Percentiles rank a stretch among this genome's conserved stretches.
phyloP scores from a whole-genome alignment of 345 rosid genomes.

The Trapa bicornis region DNA sequence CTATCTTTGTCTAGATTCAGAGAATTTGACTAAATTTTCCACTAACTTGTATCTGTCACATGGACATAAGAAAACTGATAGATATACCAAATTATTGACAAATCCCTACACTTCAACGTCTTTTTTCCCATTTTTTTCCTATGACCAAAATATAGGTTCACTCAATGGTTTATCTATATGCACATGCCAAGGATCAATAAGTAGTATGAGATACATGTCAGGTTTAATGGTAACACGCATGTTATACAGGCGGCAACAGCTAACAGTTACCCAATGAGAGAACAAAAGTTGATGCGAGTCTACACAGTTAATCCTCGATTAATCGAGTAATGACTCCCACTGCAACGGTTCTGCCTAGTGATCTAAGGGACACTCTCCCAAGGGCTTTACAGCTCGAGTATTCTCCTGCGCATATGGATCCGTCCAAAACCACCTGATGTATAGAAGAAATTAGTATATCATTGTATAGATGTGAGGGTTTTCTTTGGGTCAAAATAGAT shows the following conservation, averaged over 20 bases:
- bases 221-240: background rate
- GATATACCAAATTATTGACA: too few relatives aligned
- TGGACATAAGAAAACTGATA: too few relatives aligned
- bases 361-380: conserved; percentile 76
- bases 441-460: conserved; percentile 2
- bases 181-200: background rate
- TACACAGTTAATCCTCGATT: conserved; percentile 27
- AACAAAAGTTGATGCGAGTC: background rate
- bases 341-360: conserved; percentile 69
- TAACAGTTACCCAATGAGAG: background rate
- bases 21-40: too few relatives aligned
- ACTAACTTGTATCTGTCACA: too few relatives aligned
- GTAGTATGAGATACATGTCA: background rate
- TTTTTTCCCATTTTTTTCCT: too few relatives aligned
- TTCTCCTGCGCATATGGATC: conserved; percentile 56
- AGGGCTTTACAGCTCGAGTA: conserved; percentile 64
- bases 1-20: too few relatives aligned
- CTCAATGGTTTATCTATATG: too few relatives aligned
- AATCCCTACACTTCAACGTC: too few relatives aligned
- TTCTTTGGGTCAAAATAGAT: background rate
- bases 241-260: background rate
- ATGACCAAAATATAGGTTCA: too few relatives aligned
- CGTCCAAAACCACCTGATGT: conserved; percentile 48
- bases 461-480: background rate
- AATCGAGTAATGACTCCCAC: conserved; percentile 56